Conservation (phyloP, 1,284 basidiomycete species). For the Calocybe gambosa region DNA sequence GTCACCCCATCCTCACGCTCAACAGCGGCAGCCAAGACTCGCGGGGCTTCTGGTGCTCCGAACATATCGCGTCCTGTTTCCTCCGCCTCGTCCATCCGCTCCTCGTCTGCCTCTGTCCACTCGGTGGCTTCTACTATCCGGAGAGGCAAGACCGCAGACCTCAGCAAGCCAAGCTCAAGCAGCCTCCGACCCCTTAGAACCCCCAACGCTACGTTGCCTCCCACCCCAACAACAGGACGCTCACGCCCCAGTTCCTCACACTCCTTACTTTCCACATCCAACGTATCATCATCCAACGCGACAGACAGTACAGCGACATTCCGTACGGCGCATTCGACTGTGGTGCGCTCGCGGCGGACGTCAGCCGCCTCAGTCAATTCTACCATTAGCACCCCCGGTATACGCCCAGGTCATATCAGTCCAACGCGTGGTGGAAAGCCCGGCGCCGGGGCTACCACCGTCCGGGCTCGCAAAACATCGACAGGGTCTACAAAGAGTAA, state of each 20-base stretch:
- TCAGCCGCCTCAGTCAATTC: slow-evolving; percentile 18
- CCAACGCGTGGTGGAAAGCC: slow-evolving; percentile 6
- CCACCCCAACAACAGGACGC: slow-evolving; percentile 7
- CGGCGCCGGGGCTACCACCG: not conserved
- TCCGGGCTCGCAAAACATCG: slow-evolving; percentile 20
- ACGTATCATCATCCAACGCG: slow-evolving; percentile 36
- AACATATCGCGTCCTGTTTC: slow-evolving; percentile 11
- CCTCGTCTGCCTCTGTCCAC: slow-evolving; percentile 20
- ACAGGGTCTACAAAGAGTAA: slow-evolving; percentile 23
- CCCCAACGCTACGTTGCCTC: not conserved
- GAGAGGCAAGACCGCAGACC: slow-evolving; percentile 14
- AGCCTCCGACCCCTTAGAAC: slow-evolving; percentile 1
- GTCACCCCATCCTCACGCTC: slow-evolving; percentile 9
- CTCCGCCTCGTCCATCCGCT: slow-evolving; percentile 14
- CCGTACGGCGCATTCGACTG: slow-evolving; percentile 42
- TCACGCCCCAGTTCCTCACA: slow-evolving; percentile 15
- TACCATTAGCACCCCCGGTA: slow-evolving; percentile 10
- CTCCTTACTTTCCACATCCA: slow-evolving; percentile 21
- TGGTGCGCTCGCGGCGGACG: slow-evolving; percentile 20
- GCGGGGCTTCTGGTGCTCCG: slow-evolving; percentile 1
- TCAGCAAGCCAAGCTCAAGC: slow-evolving; percentile 2
- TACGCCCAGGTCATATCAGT: slow-evolving; percentile 6
- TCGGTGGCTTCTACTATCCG: slow-evolving; percentile 26
- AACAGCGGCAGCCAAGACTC: slow-evolving; percentile 1
- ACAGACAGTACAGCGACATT: slow-evolving; percentile 50